Evolutionary conservation across 495 filamentous ascomycete species (phyloP), one percentile per base, ranked within the genome.

Genomic region (Podospora comata): DNA sequence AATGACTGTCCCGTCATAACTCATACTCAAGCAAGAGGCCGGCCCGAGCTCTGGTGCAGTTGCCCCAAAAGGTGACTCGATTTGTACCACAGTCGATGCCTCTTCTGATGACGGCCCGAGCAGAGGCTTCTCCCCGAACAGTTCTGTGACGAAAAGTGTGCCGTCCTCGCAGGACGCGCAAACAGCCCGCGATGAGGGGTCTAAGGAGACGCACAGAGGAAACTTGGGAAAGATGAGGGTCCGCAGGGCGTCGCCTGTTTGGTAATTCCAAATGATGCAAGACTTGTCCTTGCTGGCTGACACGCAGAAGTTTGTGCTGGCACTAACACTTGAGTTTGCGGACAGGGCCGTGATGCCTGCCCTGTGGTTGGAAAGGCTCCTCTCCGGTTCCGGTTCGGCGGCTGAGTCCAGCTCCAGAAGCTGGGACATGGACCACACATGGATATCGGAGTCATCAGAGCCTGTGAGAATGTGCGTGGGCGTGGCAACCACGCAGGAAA

Each of bases 201-300:
- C 95, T 4, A 98, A 79, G 9, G 86, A 83, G 28, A 97, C 73
- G 69, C 89, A 93, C 28, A 88, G 81, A 19, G 94, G 91, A 26
- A 84, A 83, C n/a, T 82, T 83, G 2, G 90, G 85, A 60, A 97
- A 85, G 20, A 98, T 83, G 70, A 91, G 89, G 19, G 92, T 97
- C 68, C 93, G 88, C 66, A 97, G 76, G 26, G 87, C 82, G 32
- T 83, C 83, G 48, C 93, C 93, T 1, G 85, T 91, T 30, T 89
- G 86, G 74, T 94, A 95, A 75, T 97, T 91, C 95, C 95, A 99
- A 65, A 92, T 85, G 69, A 95, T 88, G 68, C 89, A 90, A 1
- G 88, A 93, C 71, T 89, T 90, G 75, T 97, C 93, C 68, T 89
- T 86, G 65, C 91, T 91, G 1, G 88, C 86, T 2, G 93, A 92